Conservation (phyloP, 495 filamentous ascomycete genomes). For the Trichoderma asperelloides region DNA sequence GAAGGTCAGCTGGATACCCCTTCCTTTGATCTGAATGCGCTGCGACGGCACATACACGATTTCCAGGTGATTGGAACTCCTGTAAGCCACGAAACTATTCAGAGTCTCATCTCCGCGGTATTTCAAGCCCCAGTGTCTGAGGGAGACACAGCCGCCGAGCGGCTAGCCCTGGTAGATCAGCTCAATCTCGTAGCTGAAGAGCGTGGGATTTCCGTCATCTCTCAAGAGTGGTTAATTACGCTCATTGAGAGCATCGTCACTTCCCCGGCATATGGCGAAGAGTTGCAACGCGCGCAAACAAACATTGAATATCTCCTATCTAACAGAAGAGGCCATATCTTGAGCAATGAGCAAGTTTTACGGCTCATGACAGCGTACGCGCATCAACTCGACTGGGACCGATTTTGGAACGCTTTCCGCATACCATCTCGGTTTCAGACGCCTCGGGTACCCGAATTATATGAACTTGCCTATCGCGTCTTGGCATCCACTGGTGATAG, state of each 20-base stretch:
- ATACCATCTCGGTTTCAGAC: slow-evolving; percentile 39
- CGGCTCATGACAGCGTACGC: slow-evolving; percentile 39
- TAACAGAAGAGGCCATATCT: slow-evolving; percentile 23
- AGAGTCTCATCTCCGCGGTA: slow-evolving; percentile 27
- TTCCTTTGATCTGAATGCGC: slow-evolving; percentile 21
- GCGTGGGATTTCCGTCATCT: slow-evolving; percentile 22
- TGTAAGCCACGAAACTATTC: slow-evolving; percentile 22
- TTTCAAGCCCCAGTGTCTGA: slow-evolving; percentile 15
- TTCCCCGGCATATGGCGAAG: slow-evolving; percentile 7
- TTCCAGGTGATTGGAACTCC: slow-evolving; percentile 22
- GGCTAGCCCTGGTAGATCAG: slow-evolving; percentile 23
- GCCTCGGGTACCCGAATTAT: slow-evolving; percentile 46
- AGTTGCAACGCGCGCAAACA: slow-evolving; percentile 13
- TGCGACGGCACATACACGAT: slow-evolving; percentile 17
- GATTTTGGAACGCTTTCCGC: slow-evolving; percentile 56
- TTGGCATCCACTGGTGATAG: slow-evolving; percentile 41
- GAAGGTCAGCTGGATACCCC: slow-evolving; percentile 14
- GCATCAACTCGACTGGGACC: slow-evolving; percentile 35
- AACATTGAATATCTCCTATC: slow-evolving; percentile 21
- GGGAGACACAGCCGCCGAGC: slow-evolving; percentile 11
- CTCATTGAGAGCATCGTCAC: slow-evolving; percentile 26
- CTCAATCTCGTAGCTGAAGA: slow-evolving; percentile 32
- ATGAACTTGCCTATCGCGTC: slow-evolving; percentile 44
- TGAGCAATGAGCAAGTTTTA: slow-evolving; percentile 38
- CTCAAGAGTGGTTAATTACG: slow-evolving; percentile 30